phyloP scores from a whole-genome alignment of 495 filamentous ascomycete species.

The Chaetomium cochliodes region DNA sequence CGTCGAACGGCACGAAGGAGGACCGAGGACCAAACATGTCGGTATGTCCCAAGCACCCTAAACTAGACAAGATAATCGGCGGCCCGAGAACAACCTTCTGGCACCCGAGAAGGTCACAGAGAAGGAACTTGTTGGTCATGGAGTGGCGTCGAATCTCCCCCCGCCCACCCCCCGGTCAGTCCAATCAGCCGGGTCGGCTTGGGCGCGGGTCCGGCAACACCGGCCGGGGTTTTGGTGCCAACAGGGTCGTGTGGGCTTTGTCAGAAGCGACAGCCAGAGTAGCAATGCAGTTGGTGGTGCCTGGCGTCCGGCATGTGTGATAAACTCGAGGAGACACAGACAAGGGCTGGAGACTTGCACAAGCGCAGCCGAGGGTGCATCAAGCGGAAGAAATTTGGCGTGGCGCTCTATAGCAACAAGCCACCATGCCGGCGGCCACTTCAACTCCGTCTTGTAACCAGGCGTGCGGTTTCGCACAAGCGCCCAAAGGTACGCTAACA shows the following conservation, averaged over 20 bases:
- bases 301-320: slow-evolving; percentile 12
- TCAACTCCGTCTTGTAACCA: not conserved
- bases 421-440: slow-evolving; percentile 13
- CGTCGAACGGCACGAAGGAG: not conserved
- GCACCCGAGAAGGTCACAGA: not conserved
- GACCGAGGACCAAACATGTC: not conserved
- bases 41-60: not conserved
- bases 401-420: slow-evolving; percentile 5
- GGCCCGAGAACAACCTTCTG: not conserved
- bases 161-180: not conserved
- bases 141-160: not conserved
- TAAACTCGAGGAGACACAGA: not conserved
- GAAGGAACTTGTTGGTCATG: not conserved
- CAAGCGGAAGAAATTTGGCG: not conserved
- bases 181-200: slow-evolving; percentile 12
- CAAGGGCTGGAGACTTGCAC: slow-evolving; percentile 12
- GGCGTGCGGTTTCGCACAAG: not conserved
- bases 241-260: not conserved
- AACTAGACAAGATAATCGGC: not conserved
- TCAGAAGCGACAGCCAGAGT: not conserved
- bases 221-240: slow-evolving; percentile 1
- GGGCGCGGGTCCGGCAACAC: slow-evolving; percentile 10
- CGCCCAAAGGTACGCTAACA: not conserved
- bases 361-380: not conserved
- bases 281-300: slow-evolving; percentile 8